Conservation (phyloP, 106 monocot species). For the Allium fistulosum region DNA sequence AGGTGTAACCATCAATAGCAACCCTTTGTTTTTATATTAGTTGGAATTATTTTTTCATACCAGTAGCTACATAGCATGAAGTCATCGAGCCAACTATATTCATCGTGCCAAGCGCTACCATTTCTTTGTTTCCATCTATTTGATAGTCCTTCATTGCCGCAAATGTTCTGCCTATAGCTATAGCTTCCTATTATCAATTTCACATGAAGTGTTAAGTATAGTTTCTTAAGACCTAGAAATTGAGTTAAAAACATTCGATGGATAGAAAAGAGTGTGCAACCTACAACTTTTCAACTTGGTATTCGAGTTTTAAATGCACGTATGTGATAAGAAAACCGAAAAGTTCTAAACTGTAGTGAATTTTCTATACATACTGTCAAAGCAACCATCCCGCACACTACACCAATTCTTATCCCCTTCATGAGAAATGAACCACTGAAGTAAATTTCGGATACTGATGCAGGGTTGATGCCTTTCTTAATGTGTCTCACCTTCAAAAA, state of each 20-base stretch:
- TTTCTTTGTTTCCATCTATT: conserved; percentile 83
- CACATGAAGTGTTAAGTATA: no score
- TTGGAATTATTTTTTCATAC: conserved; percentile 18
- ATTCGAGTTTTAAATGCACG: no score
- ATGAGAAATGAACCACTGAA: conserved; percentile 41
- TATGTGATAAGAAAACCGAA: no score
- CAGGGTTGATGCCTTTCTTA: conserved; percentile 64
- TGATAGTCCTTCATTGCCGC: conserved; percentile 71
- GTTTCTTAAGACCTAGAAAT: background rate
- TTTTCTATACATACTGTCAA: conserved; percentile 41
- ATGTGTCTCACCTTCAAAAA: conserved; percentile 44
- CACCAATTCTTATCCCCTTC: conserved; percentile 67
- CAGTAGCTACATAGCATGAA: conserved; percentile 74
- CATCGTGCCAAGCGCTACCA: conserved; percentile 79
- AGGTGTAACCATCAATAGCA: no score
- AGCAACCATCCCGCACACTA: conserved; percentile 62
- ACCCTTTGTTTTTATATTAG: no score
- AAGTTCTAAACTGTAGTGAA: no score
- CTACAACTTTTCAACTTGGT: no score
- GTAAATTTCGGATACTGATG: conserved; percentile 54
- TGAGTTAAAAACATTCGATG: no score
- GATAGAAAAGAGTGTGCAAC: no score
- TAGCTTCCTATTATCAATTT: conserved; percentile 49
- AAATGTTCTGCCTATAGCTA: conserved; percentile 80
- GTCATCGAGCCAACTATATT: conserved; percentile 70